Base-by-base conservation (phyloP, 1,284 basidiomycete species). In the Malassezia restricta region DNA sequence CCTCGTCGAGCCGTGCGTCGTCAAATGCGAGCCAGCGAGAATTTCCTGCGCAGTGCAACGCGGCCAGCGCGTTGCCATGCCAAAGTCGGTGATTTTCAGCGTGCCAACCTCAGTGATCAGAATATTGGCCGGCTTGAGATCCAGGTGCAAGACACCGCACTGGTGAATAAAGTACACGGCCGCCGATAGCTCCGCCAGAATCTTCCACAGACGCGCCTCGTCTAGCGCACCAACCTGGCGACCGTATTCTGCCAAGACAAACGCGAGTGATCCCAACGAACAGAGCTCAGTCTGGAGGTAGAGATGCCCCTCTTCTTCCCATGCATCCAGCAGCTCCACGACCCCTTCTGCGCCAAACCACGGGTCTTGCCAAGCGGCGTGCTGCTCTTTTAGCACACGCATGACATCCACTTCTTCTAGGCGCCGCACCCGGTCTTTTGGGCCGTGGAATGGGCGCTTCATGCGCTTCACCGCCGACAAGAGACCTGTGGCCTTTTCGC, bases 21-120 rank as follows among this genome's bases (percentile, higher is more conserved):
- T 60, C 39, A 73, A 31, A 3, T 54, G 58, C 6, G 70, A 66
- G 11, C 70, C 68, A 5, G 54, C 33, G 38, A 71, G 53, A 17
- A 69, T 67, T 37, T 59, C 64, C 24, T 56, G 54, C 9, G 66
- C 56, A 31, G 63, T 61, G 38, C 57, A 56, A 14, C 59, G 56
- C 0, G 70, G 71, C 71, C 71, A 73, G 29, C 71, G 54, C 7
- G 66, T 65, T 3, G 71, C 71, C 62, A 73, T 61, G n/a, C 94
- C 94, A 78, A 98, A 98, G 75, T 99, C 94, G 12, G 90, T 90
- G 70, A 99, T 91, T 78, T 91, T 94, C 76, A 99, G 85, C 28
- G 86, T 82, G 6, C 92, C 92, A 54, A 85, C 81, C 24, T 81
- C 79, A 3, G 88, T 90, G 62, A 98, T 81, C 71, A 99, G 89